Percentiles rank a stretch among this genome's conserved stretches.
phyloP scores from a whole-genome alignment of 2,329 filamentous ascomycete genomes.

The Colletotrichum sp. region DNA sequence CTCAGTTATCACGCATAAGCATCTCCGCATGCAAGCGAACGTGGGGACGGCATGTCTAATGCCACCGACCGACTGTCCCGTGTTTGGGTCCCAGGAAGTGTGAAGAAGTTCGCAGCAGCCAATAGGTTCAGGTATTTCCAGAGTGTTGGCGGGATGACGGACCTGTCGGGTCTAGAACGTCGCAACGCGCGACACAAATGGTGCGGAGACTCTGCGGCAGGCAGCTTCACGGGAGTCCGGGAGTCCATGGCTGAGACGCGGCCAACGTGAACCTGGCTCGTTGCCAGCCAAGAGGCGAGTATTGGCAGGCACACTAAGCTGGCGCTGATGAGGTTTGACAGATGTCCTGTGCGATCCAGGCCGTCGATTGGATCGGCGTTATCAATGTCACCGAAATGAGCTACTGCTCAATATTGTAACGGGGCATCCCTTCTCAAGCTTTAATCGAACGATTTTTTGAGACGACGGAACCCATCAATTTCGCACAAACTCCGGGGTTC shows the following conservation, averaged over 20 bases:
- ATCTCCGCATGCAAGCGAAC: neutral
- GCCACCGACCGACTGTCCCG: neutral
- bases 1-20: neutral
- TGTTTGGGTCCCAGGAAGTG: neutral
- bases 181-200: neutral
- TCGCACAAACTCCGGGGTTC: neutral
- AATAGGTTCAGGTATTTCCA: neutral
- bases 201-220: neutral
- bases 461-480: neutral
- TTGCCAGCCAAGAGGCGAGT: neutral
- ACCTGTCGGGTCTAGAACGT: neutral
- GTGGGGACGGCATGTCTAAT: neutral
- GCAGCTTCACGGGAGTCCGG: neutral
- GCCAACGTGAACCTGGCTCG: neutral
- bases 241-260: neutral
- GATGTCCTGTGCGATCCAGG: neutral
- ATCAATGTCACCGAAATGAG: conserved; percentile 3
- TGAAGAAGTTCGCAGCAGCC: neutral
- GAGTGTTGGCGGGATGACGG: neutral
- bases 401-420: neutral
- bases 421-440: neutral
- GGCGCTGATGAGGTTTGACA: neutral
- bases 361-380: neutral
- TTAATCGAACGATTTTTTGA: neutral
- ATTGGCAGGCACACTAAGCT: neutral